These are phyloP conservation scores for Pseudozyma sp. DNA, from an alignment of 1,284 basidiomycete species.

Conservation along the genomic window DNA sequence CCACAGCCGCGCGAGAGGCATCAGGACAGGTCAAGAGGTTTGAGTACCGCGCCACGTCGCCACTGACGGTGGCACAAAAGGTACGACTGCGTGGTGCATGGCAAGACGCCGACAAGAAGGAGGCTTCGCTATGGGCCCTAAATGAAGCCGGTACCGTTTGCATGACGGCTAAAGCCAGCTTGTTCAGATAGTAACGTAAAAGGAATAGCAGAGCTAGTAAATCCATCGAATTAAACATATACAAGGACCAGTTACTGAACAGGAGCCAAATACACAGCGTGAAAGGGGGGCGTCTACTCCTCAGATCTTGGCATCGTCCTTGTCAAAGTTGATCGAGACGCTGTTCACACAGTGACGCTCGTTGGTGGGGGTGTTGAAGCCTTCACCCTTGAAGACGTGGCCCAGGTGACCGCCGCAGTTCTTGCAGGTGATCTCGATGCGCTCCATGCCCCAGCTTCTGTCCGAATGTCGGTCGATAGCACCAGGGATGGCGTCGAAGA, in stretches of 20 bases:
- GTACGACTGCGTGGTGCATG: slow-evolving; percentile 37
- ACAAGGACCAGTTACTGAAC: too few relatives aligned
- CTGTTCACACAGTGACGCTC: slow-evolving; percentile 81
- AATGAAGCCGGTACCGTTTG: slow-evolving; percentile 39
- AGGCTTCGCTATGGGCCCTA: slow-evolving; percentile 36
- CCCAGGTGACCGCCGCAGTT: slow-evolving; percentile 88
- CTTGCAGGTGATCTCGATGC: slow-evolving; percentile 81
- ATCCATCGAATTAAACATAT: too few relatives aligned
- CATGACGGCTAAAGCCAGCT: slow-evolving; percentile 38
- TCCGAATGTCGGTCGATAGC: slow-evolving; percentile 77
- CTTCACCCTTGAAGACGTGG: slow-evolving; percentile 92
- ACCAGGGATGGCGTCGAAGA: slow-evolving; percentile 92
- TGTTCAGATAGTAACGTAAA: slow-evolving; percentile 1
- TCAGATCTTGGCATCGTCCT: slow-evolving; percentile 70
- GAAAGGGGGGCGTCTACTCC: too few relatives aligned
- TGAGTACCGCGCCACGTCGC: slow-evolving; percentile 53
- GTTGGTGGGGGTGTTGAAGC: slow-evolving; percentile 75
- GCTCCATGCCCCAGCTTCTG: slow-evolving; percentile 70
- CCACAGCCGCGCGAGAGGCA: slow-evolving; percentile 1
- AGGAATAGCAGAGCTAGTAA: too few relatives aligned
- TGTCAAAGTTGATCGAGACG: slow-evolving; percentile 82
- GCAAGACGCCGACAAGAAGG: slow-evolving; percentile 16
- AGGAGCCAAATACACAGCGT: too few relatives aligned
- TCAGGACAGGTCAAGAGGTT: slow-evolving; percentile 24
- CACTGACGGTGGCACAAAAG: slow-evolving; percentile 40